These are phyloP conservation scores for Trichaptum fuscoviolaceum DNA, from an alignment of 768 basidiomycete species.

Conservation along the genomic window DNA sequence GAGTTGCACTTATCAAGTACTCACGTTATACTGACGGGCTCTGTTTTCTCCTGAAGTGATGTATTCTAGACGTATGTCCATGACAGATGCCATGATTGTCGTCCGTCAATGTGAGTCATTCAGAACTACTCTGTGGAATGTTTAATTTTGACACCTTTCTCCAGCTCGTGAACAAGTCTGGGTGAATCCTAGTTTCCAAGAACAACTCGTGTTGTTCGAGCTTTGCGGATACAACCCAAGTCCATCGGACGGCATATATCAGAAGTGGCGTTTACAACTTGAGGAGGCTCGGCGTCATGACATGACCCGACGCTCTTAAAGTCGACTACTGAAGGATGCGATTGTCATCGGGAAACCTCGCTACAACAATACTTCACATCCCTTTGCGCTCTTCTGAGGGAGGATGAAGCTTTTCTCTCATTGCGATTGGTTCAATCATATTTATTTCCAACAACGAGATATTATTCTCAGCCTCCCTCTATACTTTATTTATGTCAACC, in stretches of 20 bases:
- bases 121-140: slow-evolving; percentile 2
- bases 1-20: slow-evolving; percentile 23
- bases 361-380: no score
- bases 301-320: neutral
- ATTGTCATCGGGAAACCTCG: neutral
- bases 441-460: no score
- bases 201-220: slow-evolving; percentile 72
- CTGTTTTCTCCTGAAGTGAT: slow-evolving; percentile 43
- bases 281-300: slow-evolving; percentile 17
- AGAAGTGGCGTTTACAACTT: slow-evolving; percentile 56
- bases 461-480: no score
- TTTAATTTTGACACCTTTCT: slow-evolving; percentile 8
- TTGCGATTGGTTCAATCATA: neutral
- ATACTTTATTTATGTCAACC: no score
- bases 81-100: slow-evolving; percentile 52
- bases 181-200: slow-evolving; percentile 74
- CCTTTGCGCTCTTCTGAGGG: no score
- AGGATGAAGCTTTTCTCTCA: neutral
- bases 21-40: slow-evolving; percentile 4
- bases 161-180: slow-evolving; percentile 73
- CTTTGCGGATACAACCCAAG: slow-evolving; percentile 64
- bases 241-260: slow-evolving; percentile 57
- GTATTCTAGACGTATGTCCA: slow-evolving; percentile 51
- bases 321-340: neutral
- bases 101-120: slow-evolving; percentile 50